These are phyloP conservation scores for Dryadomyces quercus-mongolicae DNA, from an alignment of 2,329 filamentous ascomycete genomes.

Conservation along the genomic window DNA sequence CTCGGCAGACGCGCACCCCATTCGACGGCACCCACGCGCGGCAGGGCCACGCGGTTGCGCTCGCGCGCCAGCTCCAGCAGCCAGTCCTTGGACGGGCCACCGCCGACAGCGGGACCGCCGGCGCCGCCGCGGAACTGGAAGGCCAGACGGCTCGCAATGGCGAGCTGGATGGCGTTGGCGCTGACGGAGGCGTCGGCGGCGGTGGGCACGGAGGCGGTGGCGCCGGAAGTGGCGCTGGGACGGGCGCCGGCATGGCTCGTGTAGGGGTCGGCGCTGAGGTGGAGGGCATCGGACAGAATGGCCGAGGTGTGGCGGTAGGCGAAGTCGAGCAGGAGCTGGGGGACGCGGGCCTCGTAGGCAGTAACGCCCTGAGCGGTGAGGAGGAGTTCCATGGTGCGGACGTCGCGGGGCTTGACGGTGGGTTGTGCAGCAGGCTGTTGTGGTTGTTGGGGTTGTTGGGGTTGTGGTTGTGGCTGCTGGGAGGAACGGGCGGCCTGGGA, in stretches of 20 bases:
- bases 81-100: slow-evolving; percentile 59
- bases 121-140: slow-evolving; percentile 54
- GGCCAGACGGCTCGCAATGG: slow-evolving; percentile 54
- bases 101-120: slow-evolving; percentile 28
- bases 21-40: slow-evolving; percentile 49
- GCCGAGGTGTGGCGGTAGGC: slow-evolving; percentile 70
- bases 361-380: slow-evolving; percentile 69
- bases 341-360: slow-evolving; percentile 70
- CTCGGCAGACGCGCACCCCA: slow-evolving; percentile 56
- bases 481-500: neutral
- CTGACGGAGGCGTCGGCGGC: slow-evolving; percentile 44
- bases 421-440: neutral
- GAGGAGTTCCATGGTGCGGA: slow-evolving; percentile 67
- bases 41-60: slow-evolving; percentile 54
- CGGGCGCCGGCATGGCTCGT: slow-evolving; percentile 41
- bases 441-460: neutral
- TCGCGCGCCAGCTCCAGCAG: slow-evolving; percentile 62
- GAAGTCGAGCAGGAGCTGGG: slow-evolving; percentile 73
- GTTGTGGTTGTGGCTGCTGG: neutral
- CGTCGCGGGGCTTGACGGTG: slow-evolving; percentile 45
- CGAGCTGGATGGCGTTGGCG: slow-evolving; percentile 58
- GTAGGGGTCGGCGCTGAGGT: slow-evolving; percentile 58
- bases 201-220: slow-evolving; percentile 31
- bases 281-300: slow-evolving; percentile 58
- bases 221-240: slow-evolving; percentile 36